Evolutionary conservation across 2,329 filamentous ascomycete species (phyloP).

Genomic region (Sclerotinia glacialis): DNA sequence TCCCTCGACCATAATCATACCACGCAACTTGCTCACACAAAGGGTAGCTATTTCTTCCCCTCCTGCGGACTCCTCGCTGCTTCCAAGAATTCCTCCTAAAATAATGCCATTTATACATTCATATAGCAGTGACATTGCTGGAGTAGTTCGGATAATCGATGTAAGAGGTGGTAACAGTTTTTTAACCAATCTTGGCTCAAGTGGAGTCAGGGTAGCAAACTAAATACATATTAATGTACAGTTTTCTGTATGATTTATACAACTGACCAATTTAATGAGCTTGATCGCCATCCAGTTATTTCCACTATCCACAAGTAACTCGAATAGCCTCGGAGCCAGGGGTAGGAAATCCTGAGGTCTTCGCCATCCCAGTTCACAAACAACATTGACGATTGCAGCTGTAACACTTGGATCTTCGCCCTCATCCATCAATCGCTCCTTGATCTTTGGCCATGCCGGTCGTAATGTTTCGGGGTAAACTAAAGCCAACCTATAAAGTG

Average conservation of each 20-base stretch:
- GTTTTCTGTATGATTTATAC: conserved; percentile 43
- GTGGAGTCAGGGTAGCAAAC: conserved; percentile 91
- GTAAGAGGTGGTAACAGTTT: conserved; percentile 90
- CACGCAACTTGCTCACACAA: conserved; percentile 87
- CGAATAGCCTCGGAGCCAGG: conserved; percentile 85
- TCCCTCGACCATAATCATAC: conserved; percentile 90
- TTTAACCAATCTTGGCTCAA: conserved; percentile 86
- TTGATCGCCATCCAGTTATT: conserved; percentile 99
- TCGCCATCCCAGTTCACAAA: conserved; percentile 93
- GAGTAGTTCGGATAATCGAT: conserved; percentile 88
- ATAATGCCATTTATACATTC: conserved; percentile 99
- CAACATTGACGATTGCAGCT: conserved; percentile 92
- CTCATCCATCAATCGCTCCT: conserved; percentile 87
- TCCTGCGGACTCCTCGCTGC: conserved; percentile 73
- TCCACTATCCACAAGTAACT: conserved; percentile 82
- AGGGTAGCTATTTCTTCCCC: conserved; percentile 89
- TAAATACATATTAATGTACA: conserved; percentile 61
- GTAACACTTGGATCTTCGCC: conserved; percentile 90
- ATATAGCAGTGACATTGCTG: conserved; percentile 96
- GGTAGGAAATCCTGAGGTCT: conserved; percentile 91
- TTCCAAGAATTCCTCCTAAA: conserved; percentile 88
- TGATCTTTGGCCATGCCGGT: conserved; percentile 95
- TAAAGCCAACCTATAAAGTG: conserved; percentile 85
- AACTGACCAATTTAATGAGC: conserved; percentile 84
- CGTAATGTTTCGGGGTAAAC: conserved; percentile 95